These are phyloP conservation scores for Pseudocercospora cruenta DNA, from an alignment of 2,329 filamentous ascomycete genomes.

Conservation along the genomic window DNA sequence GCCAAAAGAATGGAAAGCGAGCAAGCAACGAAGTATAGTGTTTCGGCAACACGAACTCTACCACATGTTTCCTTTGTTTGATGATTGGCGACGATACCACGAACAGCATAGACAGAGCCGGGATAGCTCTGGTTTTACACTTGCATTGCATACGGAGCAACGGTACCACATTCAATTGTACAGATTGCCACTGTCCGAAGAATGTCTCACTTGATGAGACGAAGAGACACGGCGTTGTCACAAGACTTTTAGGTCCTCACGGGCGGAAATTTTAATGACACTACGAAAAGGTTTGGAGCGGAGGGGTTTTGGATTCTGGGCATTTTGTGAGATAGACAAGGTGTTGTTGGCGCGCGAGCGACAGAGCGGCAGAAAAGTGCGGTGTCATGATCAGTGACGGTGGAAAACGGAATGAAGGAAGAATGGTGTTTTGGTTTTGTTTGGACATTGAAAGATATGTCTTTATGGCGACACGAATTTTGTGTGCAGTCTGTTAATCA, in stretches of 20 bases:
- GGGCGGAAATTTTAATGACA: conserved; percentile 2
- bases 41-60: neutral
- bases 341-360: neutral
- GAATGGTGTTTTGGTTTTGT: neutral
- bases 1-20: conserved; percentile 20
- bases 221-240: conserved; percentile 5
- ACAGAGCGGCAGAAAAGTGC: neutral
- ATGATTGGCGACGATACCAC: conserved; percentile 28
- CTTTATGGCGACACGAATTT: conserved; percentile 1
- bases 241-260: conserved; percentile 17
- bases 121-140: conserved; percentile 17
- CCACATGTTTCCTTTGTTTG: conserved; percentile 17
- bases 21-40: conserved; percentile 24
- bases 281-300: conserved; percentile 3
- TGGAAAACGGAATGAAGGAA: neutral
- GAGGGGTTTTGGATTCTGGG: neutral
- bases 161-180: conserved; percentile 16
- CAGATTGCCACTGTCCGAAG: conserved; percentile 1
- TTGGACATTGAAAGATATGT: conserved; percentile 5
- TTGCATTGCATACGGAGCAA: conserved; percentile 24
- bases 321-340: neutral
- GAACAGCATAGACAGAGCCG: conserved; percentile 23
- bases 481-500: neutral
- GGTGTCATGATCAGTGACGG: neutral
- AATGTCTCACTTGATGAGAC: conserved; percentile 7